These are phyloP conservation scores for Fusarium oxysporum DNA, from an alignment of 2,329 filamentous ascomycete species.

Conservation along the genomic window DNA sequence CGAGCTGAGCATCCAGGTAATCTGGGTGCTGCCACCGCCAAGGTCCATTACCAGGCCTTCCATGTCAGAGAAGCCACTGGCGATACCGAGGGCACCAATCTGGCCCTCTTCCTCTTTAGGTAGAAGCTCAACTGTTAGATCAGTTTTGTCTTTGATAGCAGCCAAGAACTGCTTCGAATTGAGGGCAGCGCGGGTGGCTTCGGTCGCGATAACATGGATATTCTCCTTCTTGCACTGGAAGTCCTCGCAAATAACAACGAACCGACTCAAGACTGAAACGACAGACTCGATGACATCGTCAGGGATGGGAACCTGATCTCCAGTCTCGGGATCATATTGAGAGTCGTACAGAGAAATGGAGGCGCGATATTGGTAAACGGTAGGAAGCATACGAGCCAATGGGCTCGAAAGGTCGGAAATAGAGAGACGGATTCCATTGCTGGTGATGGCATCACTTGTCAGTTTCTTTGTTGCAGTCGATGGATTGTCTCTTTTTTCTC, in stretches of 20 bases:
- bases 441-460: conserved; percentile 38
- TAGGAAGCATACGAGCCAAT: conserved; percentile 70
- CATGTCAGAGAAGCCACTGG: conserved; percentile 71
- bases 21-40: conserved; percentile 76
- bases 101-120: conserved; percentile 74
- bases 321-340: conserved; percentile 48
- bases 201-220: conserved; percentile 49
- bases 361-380: conserved; percentile 49
- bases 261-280: conserved; percentile 44
- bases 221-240: conserved; percentile 41
- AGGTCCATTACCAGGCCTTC: conserved; percentile 78
- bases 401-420: conserved; percentile 60
- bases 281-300: conserved; percentile 44
- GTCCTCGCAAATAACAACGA: conserved; percentile 47
- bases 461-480: background rate
- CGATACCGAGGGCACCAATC: conserved; percentile 74
- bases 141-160: conserved; percentile 65
- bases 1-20: conserved; percentile 72
- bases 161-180: conserved; percentile 47
- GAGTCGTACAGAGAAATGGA: conserved; percentile 50
- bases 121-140: conserved; percentile 70
- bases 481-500: background rate
- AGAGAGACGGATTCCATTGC: conserved; percentile 80
- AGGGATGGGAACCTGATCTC: conserved; percentile 48
- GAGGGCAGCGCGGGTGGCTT: conserved; percentile 48